phyloP scores from a whole-genome alignment of 352 stramenopile genomes.

The Phytophthora lateralis region DNA sequence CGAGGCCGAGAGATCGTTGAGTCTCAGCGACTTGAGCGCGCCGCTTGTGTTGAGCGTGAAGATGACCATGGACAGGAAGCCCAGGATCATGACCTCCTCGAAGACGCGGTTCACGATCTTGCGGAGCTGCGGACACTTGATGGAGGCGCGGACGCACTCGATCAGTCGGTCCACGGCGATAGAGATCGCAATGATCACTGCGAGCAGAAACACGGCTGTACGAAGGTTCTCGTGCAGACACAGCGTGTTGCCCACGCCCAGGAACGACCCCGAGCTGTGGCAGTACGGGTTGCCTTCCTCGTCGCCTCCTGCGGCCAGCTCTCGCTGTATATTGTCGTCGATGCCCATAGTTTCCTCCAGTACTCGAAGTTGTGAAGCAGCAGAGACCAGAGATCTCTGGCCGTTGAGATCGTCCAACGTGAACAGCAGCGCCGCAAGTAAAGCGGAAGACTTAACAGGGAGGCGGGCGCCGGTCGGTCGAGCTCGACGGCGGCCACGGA shows the following conservation, averaged over 20 bases:
- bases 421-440: slow-evolving; percentile 21
- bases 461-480: slow-evolving; percentile 5
- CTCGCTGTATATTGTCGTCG: slow-evolving; percentile 9
- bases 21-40: slow-evolving; percentile 55
- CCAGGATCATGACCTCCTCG: slow-evolving; percentile 90
- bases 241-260: slow-evolving; percentile 82
- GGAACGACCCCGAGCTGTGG: slow-evolving; percentile 62
- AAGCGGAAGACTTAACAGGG: slow-evolving; percentile 15
- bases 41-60: slow-evolving; percentile 88
- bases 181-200: slow-evolving; percentile 78
- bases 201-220: slow-evolving; percentile 77
- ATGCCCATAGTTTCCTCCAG: background rate
- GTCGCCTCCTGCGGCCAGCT: slow-evolving; percentile 10
- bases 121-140: slow-evolving; percentile 79
- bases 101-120: slow-evolving; percentile 89
- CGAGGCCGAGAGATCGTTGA: slow-evolving; percentile 49
- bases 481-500: slow-evolving; percentile 14
- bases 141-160: slow-evolving; percentile 48
- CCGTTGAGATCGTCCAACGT: slow-evolving; percentile 13
- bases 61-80: slow-evolving; percentile 89
- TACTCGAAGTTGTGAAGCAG: slow-evolving; percentile 15
- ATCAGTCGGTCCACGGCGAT: slow-evolving; percentile 68
- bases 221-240: slow-evolving; percentile 77
- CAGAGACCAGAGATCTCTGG: slow-evolving; percentile 4
- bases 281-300: slow-evolving; percentile 38